phyloP scores from a whole-genome alignment of 2,329 filamentous ascomycete species.

The Colletotrichum higginsianum region DNA sequence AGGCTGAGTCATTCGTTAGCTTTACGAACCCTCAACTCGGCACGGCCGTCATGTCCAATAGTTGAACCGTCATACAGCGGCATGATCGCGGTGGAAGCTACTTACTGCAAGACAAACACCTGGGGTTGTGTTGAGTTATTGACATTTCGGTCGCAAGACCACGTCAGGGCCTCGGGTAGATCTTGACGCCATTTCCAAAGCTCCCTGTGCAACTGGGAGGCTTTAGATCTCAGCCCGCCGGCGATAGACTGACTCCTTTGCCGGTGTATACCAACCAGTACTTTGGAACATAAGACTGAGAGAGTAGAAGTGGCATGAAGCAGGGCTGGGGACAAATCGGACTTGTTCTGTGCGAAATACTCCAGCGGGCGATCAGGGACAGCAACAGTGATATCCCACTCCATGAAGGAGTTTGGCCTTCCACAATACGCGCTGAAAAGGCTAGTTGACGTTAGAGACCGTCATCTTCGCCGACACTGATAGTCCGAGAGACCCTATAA shows the following conservation, averaged over 20 bases:
- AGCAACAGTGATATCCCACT: conserved; percentile 16
- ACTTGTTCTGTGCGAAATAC: not conserved
- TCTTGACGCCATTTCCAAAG: conserved; percentile 21
- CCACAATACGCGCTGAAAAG: conserved; percentile 25
- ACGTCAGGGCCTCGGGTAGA: not conserved
- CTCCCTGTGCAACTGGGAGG: conserved; percentile 2
- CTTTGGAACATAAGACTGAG: conserved; percentile 11
- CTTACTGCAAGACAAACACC: conserved; percentile 29
- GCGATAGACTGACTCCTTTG: not conserved
- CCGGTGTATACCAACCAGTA: not conserved
- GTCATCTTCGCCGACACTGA: not conserved
- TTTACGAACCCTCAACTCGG: not conserved
- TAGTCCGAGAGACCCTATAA: rapidly evolving
- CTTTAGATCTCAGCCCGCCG: not conserved
- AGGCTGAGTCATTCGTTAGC: conserved; percentile 5
- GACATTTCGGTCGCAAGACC: not conserved
- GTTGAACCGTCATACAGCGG: not conserved
- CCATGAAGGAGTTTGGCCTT: conserved; percentile 21
- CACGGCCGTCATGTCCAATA: not conserved
- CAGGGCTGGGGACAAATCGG: not conserved
- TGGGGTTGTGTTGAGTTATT: not conserved
- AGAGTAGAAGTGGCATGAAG: conserved; percentile 9
- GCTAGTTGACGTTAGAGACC: not conserved
- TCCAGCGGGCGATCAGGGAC: not conserved
- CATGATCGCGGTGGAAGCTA: not conserved